Evolutionary conservation across 2,329 filamentous ascomycete genomes (phyloP), one percentile per base, ranked within the genome.

Genomic region (Whalleya microplaca): DNA sequence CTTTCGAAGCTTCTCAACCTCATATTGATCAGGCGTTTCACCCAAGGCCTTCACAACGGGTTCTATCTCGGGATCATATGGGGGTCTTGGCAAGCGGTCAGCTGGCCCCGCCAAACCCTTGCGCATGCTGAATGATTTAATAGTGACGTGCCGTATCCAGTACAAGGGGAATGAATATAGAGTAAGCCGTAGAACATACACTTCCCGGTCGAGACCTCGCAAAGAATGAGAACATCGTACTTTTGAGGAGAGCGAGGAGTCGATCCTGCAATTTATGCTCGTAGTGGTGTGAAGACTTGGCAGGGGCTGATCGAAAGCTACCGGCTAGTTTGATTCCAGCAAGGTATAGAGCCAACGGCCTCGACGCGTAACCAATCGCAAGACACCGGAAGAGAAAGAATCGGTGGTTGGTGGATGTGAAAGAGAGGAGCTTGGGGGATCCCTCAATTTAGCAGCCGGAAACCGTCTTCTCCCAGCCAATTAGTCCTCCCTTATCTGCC

Each of bases 51-150:
- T 55, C 44, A 64, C 58, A 43, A 69, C 59, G 41, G 59, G 55
- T 44, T 65, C 56, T 60, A 69, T 68, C 55, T 65, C 67, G 41
- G 61, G 62, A 44, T 68, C 68, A 53, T 69, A 70, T 3, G 66
- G 69, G 14, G 68, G 68, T 61, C 65, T 66, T 53, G 65, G 64
- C 51, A 65, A 58, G 51, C 63, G 69, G 57, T 67, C 66, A 50
- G 57, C 55, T 40, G 59, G 59, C 49, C 60, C 64, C 55, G 66
- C 54, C 66, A 70, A 49, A 57, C 59, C 48, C 44, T 63, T 63
- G 42, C 58, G 58, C 62, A 57, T 56, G 1, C 19, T 59, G 58
- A 57, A 44, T 32, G 21, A 57, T 29, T 21, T 19, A 52, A 47
- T 40, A 45, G 48, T n/a, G 48, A 23, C 10, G 23, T 47, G 46